These are phyloP conservation scores for Aureobasidium sp. DNA, from an alignment of 2,329 filamentous ascomycete genomes.

Conservation along the genomic window DNA sequence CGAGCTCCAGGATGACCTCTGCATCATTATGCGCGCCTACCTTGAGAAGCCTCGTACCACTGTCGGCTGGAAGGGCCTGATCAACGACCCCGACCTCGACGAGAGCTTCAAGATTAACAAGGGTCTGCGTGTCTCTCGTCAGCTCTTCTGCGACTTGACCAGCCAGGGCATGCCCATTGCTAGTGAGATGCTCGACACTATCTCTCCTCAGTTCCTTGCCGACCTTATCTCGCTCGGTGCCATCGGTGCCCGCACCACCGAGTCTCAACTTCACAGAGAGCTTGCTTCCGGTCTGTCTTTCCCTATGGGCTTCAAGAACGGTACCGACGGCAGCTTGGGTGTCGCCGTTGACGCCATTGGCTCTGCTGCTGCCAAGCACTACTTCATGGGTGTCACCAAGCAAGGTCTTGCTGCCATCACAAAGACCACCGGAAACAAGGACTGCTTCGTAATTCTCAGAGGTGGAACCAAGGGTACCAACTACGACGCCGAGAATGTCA, in stretches of 20 bases:
- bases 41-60: constrained; percentile 98
- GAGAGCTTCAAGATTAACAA: constrained; percentile 99
- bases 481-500: constrained; percentile 80
- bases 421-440: constrained; percentile 85
- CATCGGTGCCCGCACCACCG: constrained; percentile 91
- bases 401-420: constrained; percentile 93
- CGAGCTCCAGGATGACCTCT: constrained; percentile 74
- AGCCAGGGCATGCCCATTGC: constrained; percentile 86
- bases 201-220: constrained; percentile 94
- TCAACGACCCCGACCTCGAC: constrained; percentile 98
- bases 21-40: constrained; percentile 96
- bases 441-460: constrained; percentile 93
- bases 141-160: constrained; percentile 90
- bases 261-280: constrained; percentile 93
- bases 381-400: constrained; percentile 98
- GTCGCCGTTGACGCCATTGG: constrained; percentile 97
- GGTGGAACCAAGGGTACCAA: constrained; percentile 91
- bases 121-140: constrained; percentile 82
- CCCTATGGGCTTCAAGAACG: constrained; percentile 99
- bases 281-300: constrained; percentile 91
- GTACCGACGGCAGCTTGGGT: constrained; percentile 83
- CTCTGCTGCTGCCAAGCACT: constrained; percentile 69
- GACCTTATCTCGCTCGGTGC: constrained; percentile 93
- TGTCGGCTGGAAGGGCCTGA: constrained; percentile 97
- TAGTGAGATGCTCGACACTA: constrained; percentile 97